Percentiles rank a stretch among this genome's conserved stretches.
Evolutionary conservation across 2,329 filamentous ascomycete species (phyloP).

Genomic region (Fusarium sp.): DNA sequence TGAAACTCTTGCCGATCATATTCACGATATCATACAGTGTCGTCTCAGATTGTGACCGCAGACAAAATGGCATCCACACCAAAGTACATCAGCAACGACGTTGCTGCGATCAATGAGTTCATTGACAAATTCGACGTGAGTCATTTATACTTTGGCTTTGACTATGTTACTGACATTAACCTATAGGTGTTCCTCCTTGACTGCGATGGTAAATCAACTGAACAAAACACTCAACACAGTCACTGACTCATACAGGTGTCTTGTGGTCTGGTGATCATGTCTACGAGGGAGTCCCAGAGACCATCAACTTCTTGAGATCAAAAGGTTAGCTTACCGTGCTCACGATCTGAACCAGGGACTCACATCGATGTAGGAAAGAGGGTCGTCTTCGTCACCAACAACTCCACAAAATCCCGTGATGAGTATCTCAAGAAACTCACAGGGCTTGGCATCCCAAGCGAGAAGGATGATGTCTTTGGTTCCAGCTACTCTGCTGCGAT

Average conservation of each 20-base stretch:
- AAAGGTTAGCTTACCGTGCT: conserved; percentile 68
- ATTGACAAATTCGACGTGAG: conserved; percentile 92
- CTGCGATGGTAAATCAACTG: conserved; percentile 81
- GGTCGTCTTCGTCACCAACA: conserved; percentile 97
- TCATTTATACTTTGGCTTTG: conserved; percentile 43
- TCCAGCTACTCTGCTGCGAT: conserved; percentile 95
- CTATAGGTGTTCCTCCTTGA: conserved; percentile 90
- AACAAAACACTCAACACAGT: background rate
- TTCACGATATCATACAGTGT: background rate
- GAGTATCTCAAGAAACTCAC: conserved; percentile 96
- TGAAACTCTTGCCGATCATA: conserved; percentile 7
- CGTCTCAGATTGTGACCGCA: background rate
- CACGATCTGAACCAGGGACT: conserved; percentile 8
- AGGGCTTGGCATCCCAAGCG: conserved; percentile 80
- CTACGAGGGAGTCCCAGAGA: conserved; percentile 87
- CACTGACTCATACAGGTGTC: conserved; percentile 72
- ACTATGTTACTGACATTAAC: background rate
- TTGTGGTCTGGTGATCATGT: conserved; percentile 95
- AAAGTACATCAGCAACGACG: conserved; percentile 83
- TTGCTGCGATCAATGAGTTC: conserved; percentile 81
- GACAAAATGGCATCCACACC: conserved; percentile 50
- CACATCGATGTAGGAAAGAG: conserved; percentile 75
- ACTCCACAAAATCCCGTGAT: conserved; percentile 93
- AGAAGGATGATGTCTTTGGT: conserved; percentile 92
- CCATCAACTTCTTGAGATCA: conserved; percentile 82